phyloP scores from a whole-genome alignment of 352 stramenopile genomes.

The Pythium monospermum region DNA sequence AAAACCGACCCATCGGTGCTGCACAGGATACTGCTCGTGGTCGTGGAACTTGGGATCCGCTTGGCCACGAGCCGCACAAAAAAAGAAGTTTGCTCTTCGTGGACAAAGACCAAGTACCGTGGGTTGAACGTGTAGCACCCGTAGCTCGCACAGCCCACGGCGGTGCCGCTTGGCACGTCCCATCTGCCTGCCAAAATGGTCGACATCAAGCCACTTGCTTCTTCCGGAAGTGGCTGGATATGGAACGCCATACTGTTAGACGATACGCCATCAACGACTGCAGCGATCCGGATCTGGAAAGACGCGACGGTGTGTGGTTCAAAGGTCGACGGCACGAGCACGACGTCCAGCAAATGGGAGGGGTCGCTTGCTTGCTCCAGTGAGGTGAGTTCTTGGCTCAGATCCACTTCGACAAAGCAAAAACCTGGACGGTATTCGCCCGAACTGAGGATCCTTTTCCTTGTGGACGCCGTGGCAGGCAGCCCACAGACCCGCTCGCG shows the following conservation, averaged over 20 bases:
- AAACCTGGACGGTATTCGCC: constrained; percentile 78
- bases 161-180: constrained; percentile 50
- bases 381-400: too few relatives aligned
- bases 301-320: constrained; percentile 31
- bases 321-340: constrained; percentile 78
- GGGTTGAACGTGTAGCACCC: constrained; percentile 83
- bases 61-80: constrained; percentile 64
- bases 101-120: constrained; percentile 61
- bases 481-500: constrained; percentile 45
- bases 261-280: too few relatives aligned
- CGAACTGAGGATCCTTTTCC: constrained; percentile 44
- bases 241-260: constrained; percentile 24
- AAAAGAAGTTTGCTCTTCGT: constrained; percentile 41
- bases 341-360: constrained; percentile 35
- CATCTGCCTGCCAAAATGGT: constrained; percentile 38
- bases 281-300: constrained; percentile 56
- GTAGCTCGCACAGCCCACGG: constrained; percentile 70
- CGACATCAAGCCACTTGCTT: constrained; percentile 51
- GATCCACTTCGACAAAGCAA: constrained; percentile 58
- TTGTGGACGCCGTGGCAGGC: constrained; percentile 16
- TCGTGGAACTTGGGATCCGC: constrained; percentile 25
- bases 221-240: constrained; percentile 35
- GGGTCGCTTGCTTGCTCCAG: constrained; percentile 4
- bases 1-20: constrained; percentile 6
- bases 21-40: constrained; percentile 6